phyloP scores from a whole-genome alignment of 805 yeast species.

The Kluyveromyces nonfermentans region DNA sequence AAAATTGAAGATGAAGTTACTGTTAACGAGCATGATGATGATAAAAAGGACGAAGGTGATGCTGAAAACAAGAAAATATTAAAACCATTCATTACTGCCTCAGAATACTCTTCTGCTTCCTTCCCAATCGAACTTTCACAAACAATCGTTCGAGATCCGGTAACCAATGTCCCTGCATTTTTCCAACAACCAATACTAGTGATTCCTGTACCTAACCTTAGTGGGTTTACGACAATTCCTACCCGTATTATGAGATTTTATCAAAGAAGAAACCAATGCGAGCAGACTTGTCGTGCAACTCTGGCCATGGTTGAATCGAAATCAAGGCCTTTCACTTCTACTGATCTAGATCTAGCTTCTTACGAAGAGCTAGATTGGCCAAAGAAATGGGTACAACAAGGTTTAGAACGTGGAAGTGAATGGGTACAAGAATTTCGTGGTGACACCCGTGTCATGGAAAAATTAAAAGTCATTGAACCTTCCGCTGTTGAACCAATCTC shows the following conservation, averaged over 20 bases:
- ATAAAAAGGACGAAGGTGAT: slow-evolving; percentile 9
- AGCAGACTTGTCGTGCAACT: slow-evolving; percentile 50
- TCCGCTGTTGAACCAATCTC: neutral
- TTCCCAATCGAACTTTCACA: slow-evolving; percentile 55
- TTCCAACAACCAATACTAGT: slow-evolving; percentile 74
- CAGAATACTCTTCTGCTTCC: slow-evolving; percentile 43
- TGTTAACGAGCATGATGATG: slow-evolving; percentile 10
- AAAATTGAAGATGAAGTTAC: neutral
- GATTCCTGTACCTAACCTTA: slow-evolving; percentile 62
- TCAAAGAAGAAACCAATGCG: slow-evolving; percentile 61
- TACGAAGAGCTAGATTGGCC: slow-evolving; percentile 79
- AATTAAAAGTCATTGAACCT: slow-evolving; percentile 6
- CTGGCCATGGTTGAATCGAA: slow-evolving; percentile 43
- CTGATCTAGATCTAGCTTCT: slow-evolving; percentile 33
- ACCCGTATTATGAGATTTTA: slow-evolving; percentile 70
- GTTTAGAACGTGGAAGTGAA: slow-evolving; percentile 67
- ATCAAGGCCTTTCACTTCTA: slow-evolving; percentile 41
- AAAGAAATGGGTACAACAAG: slow-evolving; percentile 65
- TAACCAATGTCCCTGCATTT: slow-evolving; percentile 40
- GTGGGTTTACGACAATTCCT: slow-evolving; percentile 75
- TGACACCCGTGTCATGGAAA: slow-evolving; percentile 50
- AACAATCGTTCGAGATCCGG: slow-evolving; percentile 24
- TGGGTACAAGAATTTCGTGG: slow-evolving; percentile 72
- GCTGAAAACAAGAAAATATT: slow-evolving; percentile 30
- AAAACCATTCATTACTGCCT: slow-evolving; percentile 53